These are phyloP conservation scores for Zoysia matrella DNA, from an alignment of 202 grass and related monocot species.

Conservation along the genomic window DNA sequence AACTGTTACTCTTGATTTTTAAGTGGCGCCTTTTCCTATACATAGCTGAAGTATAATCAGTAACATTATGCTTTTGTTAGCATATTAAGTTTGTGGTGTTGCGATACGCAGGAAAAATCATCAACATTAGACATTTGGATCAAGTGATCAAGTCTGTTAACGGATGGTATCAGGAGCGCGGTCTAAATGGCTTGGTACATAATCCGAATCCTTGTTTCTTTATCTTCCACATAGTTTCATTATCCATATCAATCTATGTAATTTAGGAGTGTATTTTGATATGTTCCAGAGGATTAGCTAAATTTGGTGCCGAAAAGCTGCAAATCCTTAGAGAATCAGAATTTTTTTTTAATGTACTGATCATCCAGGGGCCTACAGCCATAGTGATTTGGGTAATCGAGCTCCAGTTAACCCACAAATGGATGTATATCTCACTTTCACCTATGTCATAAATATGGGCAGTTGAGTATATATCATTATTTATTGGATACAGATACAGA, in stretches of 20 bases:
- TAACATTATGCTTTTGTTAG: constrained; percentile 3
- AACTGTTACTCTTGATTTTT: not conserved
- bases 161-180: constrained; percentile 85
- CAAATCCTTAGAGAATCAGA: constrained; percentile 7
- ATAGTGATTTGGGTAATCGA: not conserved
- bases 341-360: not conserved
- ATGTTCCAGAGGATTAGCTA: constrained; percentile 16
- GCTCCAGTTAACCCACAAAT: not conserved
- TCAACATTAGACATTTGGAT: constrained; percentile 95
- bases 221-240: constrained; percentile 1
- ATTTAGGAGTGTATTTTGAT: not conserved
- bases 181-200: constrained; percentile 86
- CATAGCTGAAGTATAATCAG: not conserved
- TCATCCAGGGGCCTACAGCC: not conserved
- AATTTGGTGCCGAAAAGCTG: not conserved
- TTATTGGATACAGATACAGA: not conserved
- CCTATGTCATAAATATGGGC: constrained; percentile 3
- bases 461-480: constrained; percentile 6
- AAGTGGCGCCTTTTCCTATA: not conserved
- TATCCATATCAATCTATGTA: constrained; percentile 3
- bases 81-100: constrained; percentile 47
- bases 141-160: constrained; percentile 89
- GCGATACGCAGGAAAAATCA: constrained; percentile 90
- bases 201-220: constrained; percentile 34
- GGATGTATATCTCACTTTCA: constrained; percentile 15